phyloP scores from a whole-genome alignment of 805 yeast species.

The Schwanniomyces vanrijiae region DNA sequence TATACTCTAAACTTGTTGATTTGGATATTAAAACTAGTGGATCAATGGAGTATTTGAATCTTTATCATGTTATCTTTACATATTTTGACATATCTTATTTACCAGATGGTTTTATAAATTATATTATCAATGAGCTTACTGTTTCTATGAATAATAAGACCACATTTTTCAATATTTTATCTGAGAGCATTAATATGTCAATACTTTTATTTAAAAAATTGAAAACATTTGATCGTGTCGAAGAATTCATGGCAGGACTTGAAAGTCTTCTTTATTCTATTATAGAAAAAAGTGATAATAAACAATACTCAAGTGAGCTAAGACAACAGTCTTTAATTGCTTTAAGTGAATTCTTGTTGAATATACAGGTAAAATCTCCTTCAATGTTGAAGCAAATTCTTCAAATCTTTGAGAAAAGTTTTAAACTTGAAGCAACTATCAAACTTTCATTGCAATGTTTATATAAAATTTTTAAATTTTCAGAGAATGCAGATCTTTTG shows the following conservation, averaged over 20 bases:
- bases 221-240: conserved; percentile 6
- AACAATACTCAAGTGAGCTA: conserved; percentile 28
- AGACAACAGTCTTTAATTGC: conserved; percentile 24
- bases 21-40: conserved; percentile 21
- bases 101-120: conserved; percentile 16
- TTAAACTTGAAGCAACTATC: conserved; percentile 25
- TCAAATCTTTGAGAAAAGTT: conserved; percentile 19
- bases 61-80: conserved; percentile 25
- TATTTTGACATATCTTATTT: conserved; percentile 13
- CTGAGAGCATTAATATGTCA: conserved; percentile 26
- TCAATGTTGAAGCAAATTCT: conserved; percentile 8
- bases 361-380: conserved; percentile 8
- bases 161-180: conserved; percentile 24
- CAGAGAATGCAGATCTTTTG: conserved; percentile 11
- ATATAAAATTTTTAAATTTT: conserved; percentile 11
- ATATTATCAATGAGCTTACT: conserved; percentile 23
- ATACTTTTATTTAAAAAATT: conserved; percentile 14
- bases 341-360: conserved; percentile 20
- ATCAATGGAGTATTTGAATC: conserved; percentile 24
- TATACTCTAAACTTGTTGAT: conserved; percentile 15
- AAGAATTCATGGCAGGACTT: background rate
- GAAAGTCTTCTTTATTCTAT: conserved; percentile 16
- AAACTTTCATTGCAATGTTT: conserved; percentile 26
- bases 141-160: conserved; percentile 22
- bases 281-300: conserved; percentile 17